A percentile compares a stretch with the other conserved stretches of the same genome.
Evolutionary conservation across 2,329 filamentous ascomycete genomes (phyloP).

Genomic region (Trichoderma citrinoviride): DNA sequence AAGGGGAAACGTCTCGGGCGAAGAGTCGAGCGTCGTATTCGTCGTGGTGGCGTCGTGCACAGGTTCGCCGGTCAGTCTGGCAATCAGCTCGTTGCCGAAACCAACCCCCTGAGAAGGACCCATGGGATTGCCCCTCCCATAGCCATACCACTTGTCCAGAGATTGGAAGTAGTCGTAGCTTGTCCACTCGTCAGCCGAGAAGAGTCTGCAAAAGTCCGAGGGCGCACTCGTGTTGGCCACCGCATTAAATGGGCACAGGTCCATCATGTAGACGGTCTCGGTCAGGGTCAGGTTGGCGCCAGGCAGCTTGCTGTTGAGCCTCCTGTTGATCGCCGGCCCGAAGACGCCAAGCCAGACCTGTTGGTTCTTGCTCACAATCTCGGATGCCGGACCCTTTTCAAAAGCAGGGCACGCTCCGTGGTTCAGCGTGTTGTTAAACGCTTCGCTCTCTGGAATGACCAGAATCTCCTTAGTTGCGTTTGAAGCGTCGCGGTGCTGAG

Average conservation of each 20-base stretch:
- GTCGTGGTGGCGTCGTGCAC: conserved; percentile 72
- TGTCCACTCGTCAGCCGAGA: conserved; percentile 69
- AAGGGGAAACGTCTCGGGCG: conserved; percentile 70
- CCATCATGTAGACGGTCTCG: conserved; percentile 75
- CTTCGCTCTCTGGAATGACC: conserved; percentile 65
- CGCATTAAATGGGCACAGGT: conserved; percentile 82
- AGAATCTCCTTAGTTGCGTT: conserved; percentile 56
- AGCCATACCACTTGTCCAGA: conserved; percentile 82
- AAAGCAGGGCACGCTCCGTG: conserved; percentile 71
- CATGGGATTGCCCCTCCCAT: conserved; percentile 70
- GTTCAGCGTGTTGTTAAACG: conserved; percentile 77
- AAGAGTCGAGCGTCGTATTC: conserved; percentile 72
- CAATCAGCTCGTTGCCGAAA: conserved; percentile 82
- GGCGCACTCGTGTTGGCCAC: conserved; percentile 58
- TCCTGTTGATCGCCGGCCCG: conserved; percentile 61
- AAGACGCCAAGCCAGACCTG: conserved; percentile 61
- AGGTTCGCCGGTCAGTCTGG: conserved; percentile 66
- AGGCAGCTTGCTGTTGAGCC: conserved; percentile 66
- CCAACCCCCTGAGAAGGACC: conserved; percentile 84
- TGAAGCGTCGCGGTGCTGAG: conserved; percentile 38
- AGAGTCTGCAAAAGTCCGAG: conserved; percentile 74
- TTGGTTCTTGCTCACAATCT: conserved; percentile 51
- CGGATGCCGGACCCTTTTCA: conserved; percentile 54
- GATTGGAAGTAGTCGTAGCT: conserved; percentile 79
- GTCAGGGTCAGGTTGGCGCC: conserved; percentile 62